Base-by-base conservation (phyloP, 139 green algal species). In the Penium margaritaceum region DNA sequence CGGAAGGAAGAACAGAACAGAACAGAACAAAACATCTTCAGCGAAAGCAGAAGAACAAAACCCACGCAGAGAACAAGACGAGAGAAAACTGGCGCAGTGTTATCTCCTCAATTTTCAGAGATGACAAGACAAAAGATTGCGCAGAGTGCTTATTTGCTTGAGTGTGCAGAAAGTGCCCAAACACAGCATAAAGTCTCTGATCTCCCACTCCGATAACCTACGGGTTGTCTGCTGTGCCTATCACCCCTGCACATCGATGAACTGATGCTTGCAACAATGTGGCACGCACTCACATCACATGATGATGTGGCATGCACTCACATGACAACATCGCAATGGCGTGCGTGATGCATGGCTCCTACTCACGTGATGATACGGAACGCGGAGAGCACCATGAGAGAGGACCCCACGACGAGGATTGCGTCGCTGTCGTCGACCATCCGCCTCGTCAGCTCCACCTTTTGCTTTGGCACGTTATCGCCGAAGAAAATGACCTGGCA, bases 321-420 rank as follows among this genome's bases (percentile, higher is more conserved):
- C 37, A 63, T 67, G 15, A 67, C 58, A 38, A 67, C 17, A 67
- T 19, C 15, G 29, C 15, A 67, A n/a, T 19, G 30, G 19, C 17
- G n/a, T n/a, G n/a, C n/a, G 19, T 17, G 15, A 47, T 67, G 15
- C 58, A 35, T 67, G 17, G 15, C 30, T 67, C 15, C 30, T 51
- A 62, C 15, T n/a, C 6, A 74, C 76, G 66, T 81, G 14, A 62
- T 75, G 1, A 82, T 69, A 5, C 76, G 62, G 38, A 70, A 82
- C 15, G 76, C 76, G 19, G 76, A 82, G 33, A 82, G 71, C 12
- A 82, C 76, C 76, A 82, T 82, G 19, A 82, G 58, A 1, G 76
- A 82, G 15, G 76, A 82, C 15, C 76, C 76, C 27, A 82, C 72
- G 3, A 83, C 74, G n/a, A 82, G 60, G 33, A 82, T 29, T 1